Evolutionary conservation across 495 filamentous ascomycete species (phyloP).

Genomic region (Umbilicaria muhlenbergii): DNA sequence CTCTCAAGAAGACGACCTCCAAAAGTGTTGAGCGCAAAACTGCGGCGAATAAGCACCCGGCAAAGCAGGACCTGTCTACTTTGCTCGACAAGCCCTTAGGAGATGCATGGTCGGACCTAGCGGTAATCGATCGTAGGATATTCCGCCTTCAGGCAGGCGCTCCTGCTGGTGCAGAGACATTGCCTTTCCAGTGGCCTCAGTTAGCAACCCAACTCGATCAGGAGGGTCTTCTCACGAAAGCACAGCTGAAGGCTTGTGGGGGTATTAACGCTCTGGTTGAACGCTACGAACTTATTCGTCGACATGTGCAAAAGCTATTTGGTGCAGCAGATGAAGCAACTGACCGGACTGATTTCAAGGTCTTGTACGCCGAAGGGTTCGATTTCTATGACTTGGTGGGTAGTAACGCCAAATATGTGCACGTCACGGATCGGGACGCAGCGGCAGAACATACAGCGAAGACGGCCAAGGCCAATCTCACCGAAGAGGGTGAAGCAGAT

Average conservation of each 20-base stretch:
- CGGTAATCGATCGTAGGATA: slow-evolving; percentile 1
- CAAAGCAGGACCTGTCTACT: too few species aligned
- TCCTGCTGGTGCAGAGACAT: not conserved
- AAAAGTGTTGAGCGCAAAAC: too few species aligned
- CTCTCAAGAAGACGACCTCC: too few species aligned
- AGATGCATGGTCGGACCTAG: not conserved
- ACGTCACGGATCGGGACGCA: too few species aligned
- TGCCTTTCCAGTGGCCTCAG: slow-evolving; percentile 2
- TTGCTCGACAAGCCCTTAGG: too few species aligned
- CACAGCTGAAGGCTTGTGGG: slow-evolving; percentile 1
- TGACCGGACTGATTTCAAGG: slow-evolving; percentile 1
- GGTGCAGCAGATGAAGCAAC: not conserved
- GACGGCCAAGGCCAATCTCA: too few species aligned
- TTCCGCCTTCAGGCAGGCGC: slow-evolving; percentile 4
- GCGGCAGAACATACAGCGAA: too few species aligned
- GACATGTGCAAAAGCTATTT: not conserved
- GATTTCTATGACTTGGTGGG: slow-evolving; percentile 2
- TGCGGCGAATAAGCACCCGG: too few species aligned
- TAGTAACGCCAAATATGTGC: too few species aligned
- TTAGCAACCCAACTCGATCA: slow-evolving; percentile 1
- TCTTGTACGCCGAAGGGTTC: not conserved
- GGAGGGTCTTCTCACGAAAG: not conserved
- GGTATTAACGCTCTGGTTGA: not conserved
- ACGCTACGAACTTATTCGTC: slow-evolving; percentile 5
- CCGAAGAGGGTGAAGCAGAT: too few species aligned